Base-by-base conservation (phyloP, 148 eudicot species). In the Tetragonia tetragonoides region DNA sequence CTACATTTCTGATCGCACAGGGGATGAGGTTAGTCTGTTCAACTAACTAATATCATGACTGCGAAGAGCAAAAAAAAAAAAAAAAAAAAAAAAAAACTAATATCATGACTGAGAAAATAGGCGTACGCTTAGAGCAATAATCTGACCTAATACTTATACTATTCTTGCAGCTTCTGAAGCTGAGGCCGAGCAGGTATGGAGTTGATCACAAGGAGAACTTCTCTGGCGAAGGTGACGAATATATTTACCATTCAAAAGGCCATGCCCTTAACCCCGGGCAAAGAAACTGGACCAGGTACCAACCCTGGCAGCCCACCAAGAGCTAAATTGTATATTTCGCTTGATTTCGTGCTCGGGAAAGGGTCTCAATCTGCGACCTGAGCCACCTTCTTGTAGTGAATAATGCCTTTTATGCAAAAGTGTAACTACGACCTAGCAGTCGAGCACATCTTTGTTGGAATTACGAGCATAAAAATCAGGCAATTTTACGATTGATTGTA, bases 201-300 rank as follows among this genome's bases (percentile, higher is more conserved):
- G 54, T 85, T 49, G 97, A 93, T 51, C 99, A 95, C 87, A 95
- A 83, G 81, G 94, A 95, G 81, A 95, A 95, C 85, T 91, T 91
- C 68, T 84, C 99, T 6, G 99, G 99, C 16, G 94, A 93, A 75
- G 99, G 99, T 24, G 96, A 93, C 54, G 86, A 89, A 70, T 90
- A 91, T 78, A 95, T 95, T 57, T 95, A 95, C 82, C 99, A 95
- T 82, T 95, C 99, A 39, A 95, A 95, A 85, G 99, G 99, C 5
- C 99, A 93, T 59, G 71, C 89, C 76, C 96, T 95, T 37, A 86
- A 95, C 78, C 96, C 96, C 53, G 97, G 97, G 62, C 99, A 95
- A 84, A 91, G 96, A 85, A 88, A 95, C 83, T 95, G 99, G 99
- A 91, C 99, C 68, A 84, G 99, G 79, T 95, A 95, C 76, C 87